Base-by-base conservation (phyloP, 2,329 filamentous ascomycete genomes). In the Moelleriella libera region DNA sequence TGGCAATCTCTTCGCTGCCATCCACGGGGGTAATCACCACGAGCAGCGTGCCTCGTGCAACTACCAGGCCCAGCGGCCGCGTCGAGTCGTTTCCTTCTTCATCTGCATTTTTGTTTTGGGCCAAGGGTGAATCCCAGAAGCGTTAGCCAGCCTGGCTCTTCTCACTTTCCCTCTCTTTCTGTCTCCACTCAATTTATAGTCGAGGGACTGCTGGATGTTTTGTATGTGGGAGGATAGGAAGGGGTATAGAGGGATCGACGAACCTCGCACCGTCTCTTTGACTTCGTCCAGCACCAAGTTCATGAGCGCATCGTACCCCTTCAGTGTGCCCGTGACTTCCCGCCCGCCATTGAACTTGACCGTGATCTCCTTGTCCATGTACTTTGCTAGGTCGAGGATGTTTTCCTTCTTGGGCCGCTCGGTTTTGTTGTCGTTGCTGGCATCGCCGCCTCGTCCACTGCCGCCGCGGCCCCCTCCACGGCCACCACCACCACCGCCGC, bases 371-470 rank as follows among this genome's bases (percentile, higher is more conserved):
- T 96, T 94, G 67, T 98, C 88, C 84, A 95, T 88, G 67, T 97
- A 98, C 70, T 95, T 95, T 62, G 75, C 80, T 59, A 98, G 68
- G 62, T 98, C 90, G 47, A 98, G 78, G 58, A 98, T 98, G 65
- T 96, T 97, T 68, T 98, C 92, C 74, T 97, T 97, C 80, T 95
- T 96, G 51, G 88, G 87, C 58, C 83, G 79, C 68, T 94, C 86
- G 55, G 75, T 68, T 52, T 76, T 69, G 51, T 76, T 63, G 44
- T 66, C 65, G 45, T 67, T 67, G 40, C 57, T 57, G 37, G 54
- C 60, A 45, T 56, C 62, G n/a, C 58, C 60, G 39, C 60, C 63
- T 47, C 60, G 66, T 49, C 63, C 59, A 37, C 64, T 68, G 49
- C 69, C 75, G 51, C 68, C 62, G 46, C 66, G 61, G 51, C 70